Percentiles rank a stretch among this genome's conserved stretches.
phyloP scores from a whole-genome alignment of 306 rosid species.

The Malus orientalis region DNA sequence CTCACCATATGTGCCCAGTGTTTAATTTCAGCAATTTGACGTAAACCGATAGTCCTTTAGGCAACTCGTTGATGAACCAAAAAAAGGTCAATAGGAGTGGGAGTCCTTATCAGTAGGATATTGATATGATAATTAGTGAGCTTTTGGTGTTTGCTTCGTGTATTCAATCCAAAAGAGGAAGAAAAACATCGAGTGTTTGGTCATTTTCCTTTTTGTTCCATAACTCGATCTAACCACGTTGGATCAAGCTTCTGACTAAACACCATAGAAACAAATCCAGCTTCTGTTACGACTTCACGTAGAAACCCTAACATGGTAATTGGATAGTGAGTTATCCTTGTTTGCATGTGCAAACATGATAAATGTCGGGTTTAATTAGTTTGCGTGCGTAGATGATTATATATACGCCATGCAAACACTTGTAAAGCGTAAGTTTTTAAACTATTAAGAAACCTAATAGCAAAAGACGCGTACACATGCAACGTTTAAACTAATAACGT shows the following conservation, averaged over 20 bases:
- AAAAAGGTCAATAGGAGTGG: background rate
- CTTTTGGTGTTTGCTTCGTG: background rate
- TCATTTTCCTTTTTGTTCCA: background rate
- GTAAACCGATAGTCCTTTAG: background rate
- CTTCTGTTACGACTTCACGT: background rate
- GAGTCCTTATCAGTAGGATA: background rate
- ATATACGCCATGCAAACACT: background rate
- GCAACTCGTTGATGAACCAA: background rate
- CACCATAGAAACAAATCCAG: background rate
- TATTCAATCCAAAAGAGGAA: background rate
- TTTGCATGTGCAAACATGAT: background rate
- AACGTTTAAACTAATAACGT: no score
- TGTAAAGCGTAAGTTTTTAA: no score
- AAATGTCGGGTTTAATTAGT: background rate
- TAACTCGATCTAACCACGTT: background rate
- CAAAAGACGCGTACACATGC: background rate
- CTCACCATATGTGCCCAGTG: background rate
- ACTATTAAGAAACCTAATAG: background rate
- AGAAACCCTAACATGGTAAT: background rate
- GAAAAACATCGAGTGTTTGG: background rate
- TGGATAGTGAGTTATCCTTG: background rate
- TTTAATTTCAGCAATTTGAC: background rate
- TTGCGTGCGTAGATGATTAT: background rate
- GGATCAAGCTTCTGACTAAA: background rate
- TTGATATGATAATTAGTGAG: background rate